Percentiles rank a stretch among this genome's conserved stretches.
These are phyloP conservation scores for Wickerhamomyces sydowiorum DNA, from an alignment of 805 yeast species.

Conservation along the genomic window DNA sequence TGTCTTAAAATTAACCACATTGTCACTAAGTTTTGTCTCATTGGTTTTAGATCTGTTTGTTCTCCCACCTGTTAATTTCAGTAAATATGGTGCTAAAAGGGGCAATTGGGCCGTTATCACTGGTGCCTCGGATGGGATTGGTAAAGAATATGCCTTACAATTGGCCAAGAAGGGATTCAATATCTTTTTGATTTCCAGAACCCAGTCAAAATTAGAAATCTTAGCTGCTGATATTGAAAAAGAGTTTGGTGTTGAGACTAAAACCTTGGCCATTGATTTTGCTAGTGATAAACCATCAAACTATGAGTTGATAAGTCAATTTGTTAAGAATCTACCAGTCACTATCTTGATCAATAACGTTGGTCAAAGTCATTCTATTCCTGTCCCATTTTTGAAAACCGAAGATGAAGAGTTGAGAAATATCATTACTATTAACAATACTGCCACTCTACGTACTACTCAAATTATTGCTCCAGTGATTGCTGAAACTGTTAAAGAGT, in stretches of 20 bases:
- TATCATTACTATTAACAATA: conserved; percentile 81
- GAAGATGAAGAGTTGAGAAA: conserved; percentile 64
- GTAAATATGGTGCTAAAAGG: conserved; percentile 66
- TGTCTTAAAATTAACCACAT: conserved; percentile 47
- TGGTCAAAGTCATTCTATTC: conserved; percentile 91
- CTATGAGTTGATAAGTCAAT: conserved; percentile 44
- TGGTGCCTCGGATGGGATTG: conserved; percentile 97
- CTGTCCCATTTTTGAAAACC: conserved; percentile 88
- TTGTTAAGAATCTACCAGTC: conserved; percentile 49
- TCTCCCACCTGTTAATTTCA: conserved; percentile 51
- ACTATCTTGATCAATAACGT: conserved; percentile 86
- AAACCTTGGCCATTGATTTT: conserved; percentile 73
- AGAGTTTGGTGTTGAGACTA: conserved; percentile 57
- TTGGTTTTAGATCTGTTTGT: conserved; percentile 58
- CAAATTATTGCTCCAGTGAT: conserved; percentile 74
- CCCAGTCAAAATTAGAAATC: conserved; percentile 65
- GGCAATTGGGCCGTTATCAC: conserved; percentile 93
- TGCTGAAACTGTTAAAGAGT: conserved; percentile 39
- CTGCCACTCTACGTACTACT: conserved; percentile 80
- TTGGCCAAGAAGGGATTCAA: conserved; percentile 84
- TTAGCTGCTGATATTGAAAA: conserved; percentile 57
- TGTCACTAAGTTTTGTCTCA: conserved; percentile 43
- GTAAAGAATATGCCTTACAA: conserved; percentile 85
- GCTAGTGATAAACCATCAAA: conserved; percentile 53
- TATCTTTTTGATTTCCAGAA: conserved; percentile 78